Percentiles rank a stretch among this genome's conserved stretches.
Conservation (phyloP, 169 alveolate genomes). For the Eimeria acervulina region DNA sequence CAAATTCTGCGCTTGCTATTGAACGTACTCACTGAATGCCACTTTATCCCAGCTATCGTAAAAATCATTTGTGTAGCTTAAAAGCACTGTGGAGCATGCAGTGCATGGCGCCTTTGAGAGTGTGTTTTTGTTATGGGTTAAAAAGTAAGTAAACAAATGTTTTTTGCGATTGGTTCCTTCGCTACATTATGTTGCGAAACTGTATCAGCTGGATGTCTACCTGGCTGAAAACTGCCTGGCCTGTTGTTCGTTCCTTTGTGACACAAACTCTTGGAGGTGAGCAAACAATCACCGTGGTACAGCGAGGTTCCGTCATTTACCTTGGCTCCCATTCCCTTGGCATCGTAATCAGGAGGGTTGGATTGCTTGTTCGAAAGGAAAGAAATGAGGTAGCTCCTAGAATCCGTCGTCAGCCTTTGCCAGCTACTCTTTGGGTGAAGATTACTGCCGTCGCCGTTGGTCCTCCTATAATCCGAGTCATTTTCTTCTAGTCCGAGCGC, state of each 20-base stretch:
- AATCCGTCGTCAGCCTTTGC: neutral
- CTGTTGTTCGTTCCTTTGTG: neutral
- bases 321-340: conserved; percentile 34
- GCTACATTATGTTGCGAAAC: neutral
- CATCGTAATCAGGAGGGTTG: neutral
- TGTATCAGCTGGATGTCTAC: neutral
- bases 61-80: neutral
- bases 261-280: neutral
- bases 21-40: neutral
- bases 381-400: neutral
- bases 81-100: neutral
- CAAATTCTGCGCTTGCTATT: neutral
- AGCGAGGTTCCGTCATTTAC: neutral
- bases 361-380: neutral
- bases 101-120: neutral
- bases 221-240: neutral
- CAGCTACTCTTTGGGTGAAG: neutral
- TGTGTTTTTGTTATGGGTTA: too few relatives aligned
- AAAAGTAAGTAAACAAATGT: neutral
- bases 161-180: neutral
- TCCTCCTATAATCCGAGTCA: too few relatives aligned
- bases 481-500: neutral
- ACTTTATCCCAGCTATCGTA: neutral
- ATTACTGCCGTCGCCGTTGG: neutral
- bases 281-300: neutral